A percentile compares a stretch with the other conserved stretches of the same genome.
Conservation (phyloP, 2,329 filamentous ascomycete species). For the Arthrobotrys sinensis region DNA sequence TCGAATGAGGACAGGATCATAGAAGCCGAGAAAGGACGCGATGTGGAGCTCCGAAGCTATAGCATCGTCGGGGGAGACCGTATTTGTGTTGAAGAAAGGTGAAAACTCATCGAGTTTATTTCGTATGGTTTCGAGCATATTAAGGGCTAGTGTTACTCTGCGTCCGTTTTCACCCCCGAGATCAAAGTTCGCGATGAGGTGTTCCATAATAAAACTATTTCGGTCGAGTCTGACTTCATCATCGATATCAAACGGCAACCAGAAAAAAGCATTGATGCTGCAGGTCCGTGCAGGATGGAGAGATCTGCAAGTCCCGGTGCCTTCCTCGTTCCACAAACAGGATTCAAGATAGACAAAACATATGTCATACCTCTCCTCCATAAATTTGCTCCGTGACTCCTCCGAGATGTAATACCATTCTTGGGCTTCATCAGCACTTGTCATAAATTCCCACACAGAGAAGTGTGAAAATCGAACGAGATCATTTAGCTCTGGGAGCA, state of each 20-base stretch:
- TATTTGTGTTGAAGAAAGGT: background rate
- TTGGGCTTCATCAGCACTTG: background rate
- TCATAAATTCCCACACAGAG: constrained; percentile 28
- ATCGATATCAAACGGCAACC: too few relatives aligned
- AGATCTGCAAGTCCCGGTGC: background rate
- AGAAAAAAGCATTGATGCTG: too few relatives aligned
- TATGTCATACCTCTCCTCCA: background rate
- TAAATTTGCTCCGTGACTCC: background rate
- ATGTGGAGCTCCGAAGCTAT: background rate
- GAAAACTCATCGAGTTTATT: background rate
- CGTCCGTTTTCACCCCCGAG: background rate
- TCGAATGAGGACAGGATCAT: background rate
- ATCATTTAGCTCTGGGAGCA: background rate
- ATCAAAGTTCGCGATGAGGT: background rate
- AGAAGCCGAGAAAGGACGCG: background rate
- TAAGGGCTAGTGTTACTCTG: background rate
- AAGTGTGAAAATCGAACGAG: constrained; percentile 19
- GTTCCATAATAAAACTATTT: background rate
- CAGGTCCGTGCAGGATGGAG: too few relatives aligned
- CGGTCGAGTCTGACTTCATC: too few relatives aligned
- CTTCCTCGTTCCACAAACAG: background rate
- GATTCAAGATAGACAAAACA: background rate
- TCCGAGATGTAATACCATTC: constrained; percentile 16
- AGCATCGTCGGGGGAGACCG: background rate
- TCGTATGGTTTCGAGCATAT: background rate